Conservation (phyloP, 1,139 yeast genomes). For the Lodderomyces parapsilosis region DNA sequence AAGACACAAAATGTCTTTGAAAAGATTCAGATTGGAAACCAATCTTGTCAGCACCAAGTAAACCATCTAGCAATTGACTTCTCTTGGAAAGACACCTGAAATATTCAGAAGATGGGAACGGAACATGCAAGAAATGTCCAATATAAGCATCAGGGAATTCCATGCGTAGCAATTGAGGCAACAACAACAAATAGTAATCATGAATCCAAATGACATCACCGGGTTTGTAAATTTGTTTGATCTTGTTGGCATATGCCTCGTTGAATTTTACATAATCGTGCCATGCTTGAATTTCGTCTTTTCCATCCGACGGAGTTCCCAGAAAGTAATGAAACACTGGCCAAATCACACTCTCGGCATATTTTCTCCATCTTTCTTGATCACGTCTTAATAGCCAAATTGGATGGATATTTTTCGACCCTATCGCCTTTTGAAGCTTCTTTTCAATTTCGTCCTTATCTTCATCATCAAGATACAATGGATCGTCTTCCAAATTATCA, state of each 20-base stretch:
- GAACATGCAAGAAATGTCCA: conserved; percentile 88
- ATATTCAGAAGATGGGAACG: conserved; percentile 95
- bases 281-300: conserved; percentile 80
- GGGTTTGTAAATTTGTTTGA: conserved; percentile 69
- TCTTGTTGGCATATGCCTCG: conserved; percentile 82
- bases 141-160: conserved; percentile 80
- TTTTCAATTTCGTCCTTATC: conserved; percentile 52
- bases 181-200: conserved; percentile 86
- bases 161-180: conserved; percentile 80
- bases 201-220: conserved; percentile 97
- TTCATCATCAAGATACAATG: conserved; percentile 56
- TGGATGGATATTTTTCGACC: conserved; percentile 64
- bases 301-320: conserved; percentile 62
- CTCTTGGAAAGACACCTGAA: conserved; percentile 93
- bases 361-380: conserved; percentile 77
- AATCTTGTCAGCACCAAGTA: conserved; percentile 83
- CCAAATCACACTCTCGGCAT: conserved; percentile 92
- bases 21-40: conserved; percentile 86
- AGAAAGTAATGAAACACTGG: conserved; percentile 92
- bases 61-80: conserved; percentile 70
- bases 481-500: conserved; percentile 48
- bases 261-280: conserved; percentile 86
- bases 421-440: conserved; percentile 42
- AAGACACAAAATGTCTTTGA: conserved; percentile 85
- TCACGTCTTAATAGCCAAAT: conserved; percentile 80